Evolutionary conservation across 2,329 filamentous ascomycete genomes (phyloP).

Genomic region (Phialophora tarda): DNA sequence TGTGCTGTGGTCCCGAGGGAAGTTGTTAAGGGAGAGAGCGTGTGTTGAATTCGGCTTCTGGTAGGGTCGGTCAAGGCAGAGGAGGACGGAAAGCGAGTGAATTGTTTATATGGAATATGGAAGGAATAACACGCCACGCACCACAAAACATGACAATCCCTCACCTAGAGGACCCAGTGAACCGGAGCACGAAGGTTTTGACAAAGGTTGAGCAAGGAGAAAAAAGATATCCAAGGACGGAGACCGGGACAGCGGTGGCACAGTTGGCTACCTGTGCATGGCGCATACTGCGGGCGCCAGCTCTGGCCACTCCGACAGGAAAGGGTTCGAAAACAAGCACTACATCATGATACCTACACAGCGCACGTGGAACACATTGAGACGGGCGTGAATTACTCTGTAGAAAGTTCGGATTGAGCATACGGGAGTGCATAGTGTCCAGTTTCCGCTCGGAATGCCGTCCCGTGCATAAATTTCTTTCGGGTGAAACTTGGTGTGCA

Average conservation of each 20-base stretch:
- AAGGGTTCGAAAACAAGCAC: neutral
- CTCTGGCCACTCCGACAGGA: neutral
- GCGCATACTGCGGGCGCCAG: neutral
- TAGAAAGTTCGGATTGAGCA: neutral
- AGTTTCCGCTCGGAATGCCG: neutral
- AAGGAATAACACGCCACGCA: neutral
- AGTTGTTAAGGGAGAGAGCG: neutral
- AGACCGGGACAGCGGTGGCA: neutral
- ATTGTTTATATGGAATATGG: neutral
- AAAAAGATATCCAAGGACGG: neutral
- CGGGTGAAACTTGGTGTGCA: neutral
- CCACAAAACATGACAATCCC: neutral
- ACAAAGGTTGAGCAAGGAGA: neutral
- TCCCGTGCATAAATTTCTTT: neutral
- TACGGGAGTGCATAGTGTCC: neutral
- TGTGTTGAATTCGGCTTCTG: neutral
- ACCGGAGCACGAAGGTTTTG: neutral
- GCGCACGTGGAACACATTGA: neutral
- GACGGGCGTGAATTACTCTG: neutral
- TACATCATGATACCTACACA: neutral
- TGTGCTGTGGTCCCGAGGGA: constrained; percentile 1
- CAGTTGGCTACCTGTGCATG: neutral
- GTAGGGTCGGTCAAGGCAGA: neutral
- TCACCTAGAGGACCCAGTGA: neutral
- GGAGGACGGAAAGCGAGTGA: neutral